These are phyloP conservation scores for Candida argentea DNA, from an alignment of 805 yeast genomes.

Conservation along the genomic window DNA sequence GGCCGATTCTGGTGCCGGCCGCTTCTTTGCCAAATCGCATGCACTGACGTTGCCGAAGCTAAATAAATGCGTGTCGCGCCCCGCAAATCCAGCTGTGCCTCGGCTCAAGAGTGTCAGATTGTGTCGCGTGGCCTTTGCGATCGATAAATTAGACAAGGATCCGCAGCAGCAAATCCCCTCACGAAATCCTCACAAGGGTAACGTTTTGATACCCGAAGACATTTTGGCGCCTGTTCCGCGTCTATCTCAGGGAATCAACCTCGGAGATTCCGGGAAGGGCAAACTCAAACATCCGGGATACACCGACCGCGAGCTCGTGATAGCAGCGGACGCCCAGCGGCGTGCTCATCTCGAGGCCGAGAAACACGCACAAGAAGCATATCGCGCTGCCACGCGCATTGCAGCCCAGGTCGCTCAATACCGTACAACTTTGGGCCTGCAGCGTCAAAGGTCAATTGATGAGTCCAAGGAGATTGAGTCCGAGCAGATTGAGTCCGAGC, in stretches of 20 bases:
- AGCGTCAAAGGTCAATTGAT: conserved; percentile 12
- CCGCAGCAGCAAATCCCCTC: conserved; percentile 53
- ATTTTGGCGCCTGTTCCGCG: conserved; percentile 51
- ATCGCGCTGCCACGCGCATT: conserved; percentile 56
- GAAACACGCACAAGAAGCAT: conserved; percentile 70
- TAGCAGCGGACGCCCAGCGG: conserved; percentile 52
- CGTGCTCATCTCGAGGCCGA: conserved; percentile 49
- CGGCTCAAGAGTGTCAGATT: conserved; percentile 27
- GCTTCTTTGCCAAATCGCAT: not conserved
- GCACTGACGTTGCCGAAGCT: not conserved
- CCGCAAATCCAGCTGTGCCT: conserved; percentile 3
- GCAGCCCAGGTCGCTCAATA: conserved; percentile 53
- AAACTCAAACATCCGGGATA: conserved; percentile 14
- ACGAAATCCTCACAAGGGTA: conserved; percentile 42
- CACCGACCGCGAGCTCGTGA: conserved; percentile 38
- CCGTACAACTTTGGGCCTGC: conserved; percentile 2
- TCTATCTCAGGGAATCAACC: conserved; percentile 59
- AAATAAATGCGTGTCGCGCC: not conserved
- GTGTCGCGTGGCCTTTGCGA: conserved; percentile 69
- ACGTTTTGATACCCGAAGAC: conserved; percentile 54
- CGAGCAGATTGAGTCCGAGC: conserved; percentile 5
- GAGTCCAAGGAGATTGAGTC: conserved; percentile 14
- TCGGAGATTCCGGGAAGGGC: conserved; percentile 19
- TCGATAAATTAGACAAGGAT: conserved; percentile 61
- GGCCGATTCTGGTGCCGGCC: not conserved